Evolutionary conservation across 2,329 filamentous ascomycete genomes (phyloP).

Genomic region (Neofusicoccum umdonicola): DNA sequence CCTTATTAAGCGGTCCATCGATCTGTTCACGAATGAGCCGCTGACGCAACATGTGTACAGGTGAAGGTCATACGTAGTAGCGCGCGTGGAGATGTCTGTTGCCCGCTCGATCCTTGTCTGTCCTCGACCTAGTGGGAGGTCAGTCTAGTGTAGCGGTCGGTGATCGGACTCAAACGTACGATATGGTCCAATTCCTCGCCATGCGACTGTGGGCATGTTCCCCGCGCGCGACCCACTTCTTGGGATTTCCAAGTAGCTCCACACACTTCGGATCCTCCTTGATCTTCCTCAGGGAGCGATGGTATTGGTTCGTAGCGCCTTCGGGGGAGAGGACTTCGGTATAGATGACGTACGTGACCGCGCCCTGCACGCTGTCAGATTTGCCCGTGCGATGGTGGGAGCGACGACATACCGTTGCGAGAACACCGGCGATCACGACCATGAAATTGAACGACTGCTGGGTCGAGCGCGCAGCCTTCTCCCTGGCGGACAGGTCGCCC

Average conservation of each 20-base stretch:
- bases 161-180: constrained; percentile 53
- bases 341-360: constrained; percentile 54
- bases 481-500: constrained; percentile 68
- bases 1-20: constrained; percentile 71
- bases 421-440: constrained; percentile 70
- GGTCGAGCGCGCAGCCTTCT: constrained; percentile 81
- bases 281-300: constrained; percentile 77
- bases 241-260: constrained; percentile 67
- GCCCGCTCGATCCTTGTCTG: constrained; percentile 69
- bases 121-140: constrained; percentile 51
- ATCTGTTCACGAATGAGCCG: constrained; percentile 50
- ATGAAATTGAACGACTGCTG: constrained; percentile 90
- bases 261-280: constrained; percentile 69
- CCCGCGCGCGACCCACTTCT: constrained; percentile 74
- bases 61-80: constrained; percentile 56
- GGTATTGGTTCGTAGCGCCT: constrained; percentile 85
- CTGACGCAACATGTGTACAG: neutral
- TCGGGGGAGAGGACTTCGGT: constrained; percentile 51
- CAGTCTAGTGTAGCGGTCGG: neutral
- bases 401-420: constrained; percentile 65
- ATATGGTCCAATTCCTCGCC: constrained; percentile 52
- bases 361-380: constrained; percentile 52
- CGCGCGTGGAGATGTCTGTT: constrained; percentile 80
- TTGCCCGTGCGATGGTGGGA: neutral
- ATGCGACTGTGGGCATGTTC: constrained; percentile 80